phyloP scores from a whole-genome alignment of 1,284 basidiomycete genomes.

The Rhodotorula mucilaginosa region DNA sequence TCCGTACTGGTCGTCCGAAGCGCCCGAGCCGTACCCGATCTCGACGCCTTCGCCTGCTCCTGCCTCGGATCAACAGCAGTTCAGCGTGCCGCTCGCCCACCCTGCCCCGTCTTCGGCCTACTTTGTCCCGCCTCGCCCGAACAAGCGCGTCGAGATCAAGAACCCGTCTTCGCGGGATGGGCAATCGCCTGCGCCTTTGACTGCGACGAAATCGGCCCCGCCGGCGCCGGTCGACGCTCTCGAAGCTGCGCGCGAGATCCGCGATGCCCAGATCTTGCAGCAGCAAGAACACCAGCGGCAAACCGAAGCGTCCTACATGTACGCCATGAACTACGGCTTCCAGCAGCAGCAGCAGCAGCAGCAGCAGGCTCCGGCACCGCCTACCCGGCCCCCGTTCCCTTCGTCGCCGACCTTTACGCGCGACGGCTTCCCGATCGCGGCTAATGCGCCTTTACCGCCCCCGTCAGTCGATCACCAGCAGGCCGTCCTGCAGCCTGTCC shows the following conservation, averaged over 20 bases:
- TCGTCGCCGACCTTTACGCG: not conserved
- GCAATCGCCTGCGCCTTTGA: slow-evolving; percentile 12
- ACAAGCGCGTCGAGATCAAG: slow-evolving; percentile 37
- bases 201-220: not conserved
- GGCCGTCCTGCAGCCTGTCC: not conserved
- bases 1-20: not conserved
- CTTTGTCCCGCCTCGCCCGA: slow-evolving; percentile 32
- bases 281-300: not conserved
- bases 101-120: slow-evolving; percentile 23
- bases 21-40: slow-evolving; percentile 6
- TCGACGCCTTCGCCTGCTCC: slow-evolving; percentile 22
- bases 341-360: not conserved
- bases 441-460: not conserved
- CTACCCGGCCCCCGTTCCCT: not conserved
- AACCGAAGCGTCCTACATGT: not conserved
- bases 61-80: slow-evolving; percentile 19
- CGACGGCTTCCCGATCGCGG: not conserved
- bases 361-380: not conserved
- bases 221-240: not conserved
- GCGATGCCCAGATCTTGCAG: not conserved
- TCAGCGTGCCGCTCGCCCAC: slow-evolving; percentile 4
- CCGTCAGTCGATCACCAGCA: not conserved
- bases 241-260: not conserved
- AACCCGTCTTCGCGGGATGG: slow-evolving; percentile 24
- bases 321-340: not conserved